A percentile compares a stretch with the other conserved stretches of the same genome.
Evolutionary conservation across 83 land plant species (phyloP).

Genomic region (Picea abies): DNA sequence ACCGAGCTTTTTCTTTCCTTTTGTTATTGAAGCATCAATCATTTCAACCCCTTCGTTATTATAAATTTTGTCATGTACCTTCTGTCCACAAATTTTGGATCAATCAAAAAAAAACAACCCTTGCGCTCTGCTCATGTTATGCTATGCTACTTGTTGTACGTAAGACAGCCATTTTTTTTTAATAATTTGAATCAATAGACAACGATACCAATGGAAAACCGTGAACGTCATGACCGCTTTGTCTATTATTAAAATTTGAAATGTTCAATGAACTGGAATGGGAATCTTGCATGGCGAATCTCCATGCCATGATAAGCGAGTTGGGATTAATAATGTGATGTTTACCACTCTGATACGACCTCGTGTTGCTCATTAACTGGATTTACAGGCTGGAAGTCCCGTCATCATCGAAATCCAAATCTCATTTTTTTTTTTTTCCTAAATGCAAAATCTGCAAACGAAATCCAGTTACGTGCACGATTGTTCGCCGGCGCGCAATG

Average conservation of each 20-base stretch:
- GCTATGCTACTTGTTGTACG: background rate
- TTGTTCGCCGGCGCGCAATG: slow-evolving; percentile 3
- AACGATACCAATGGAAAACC: background rate
- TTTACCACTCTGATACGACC: slow-evolving; percentile 5
- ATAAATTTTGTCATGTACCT: slow-evolving; percentile 9
- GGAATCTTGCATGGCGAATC: slow-evolving; percentile 7
- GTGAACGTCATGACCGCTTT: background rate
- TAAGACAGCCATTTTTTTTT: background rate
- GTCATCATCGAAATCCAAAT: background rate
- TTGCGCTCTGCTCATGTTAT: background rate
- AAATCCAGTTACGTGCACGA: slow-evolving; percentile 8
- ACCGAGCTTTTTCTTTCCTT: background rate
- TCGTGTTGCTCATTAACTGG: background rate
- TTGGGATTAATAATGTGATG: no score
- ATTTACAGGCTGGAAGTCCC: slow-evolving; percentile 13
- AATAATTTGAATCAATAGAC: background rate
- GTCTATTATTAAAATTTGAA: background rate
- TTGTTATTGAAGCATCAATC: slow-evolving; percentile 15
- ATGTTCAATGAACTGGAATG: background rate
- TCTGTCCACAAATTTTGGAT: background rate
- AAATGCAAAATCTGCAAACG: background rate
- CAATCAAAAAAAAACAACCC: background rate
- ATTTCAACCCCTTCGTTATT: background rate
- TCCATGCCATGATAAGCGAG: background rate
- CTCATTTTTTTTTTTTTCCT: background rate